Conservation (phyloP, 768 basidiomycete species). For the Suillus weaverae region DNA sequence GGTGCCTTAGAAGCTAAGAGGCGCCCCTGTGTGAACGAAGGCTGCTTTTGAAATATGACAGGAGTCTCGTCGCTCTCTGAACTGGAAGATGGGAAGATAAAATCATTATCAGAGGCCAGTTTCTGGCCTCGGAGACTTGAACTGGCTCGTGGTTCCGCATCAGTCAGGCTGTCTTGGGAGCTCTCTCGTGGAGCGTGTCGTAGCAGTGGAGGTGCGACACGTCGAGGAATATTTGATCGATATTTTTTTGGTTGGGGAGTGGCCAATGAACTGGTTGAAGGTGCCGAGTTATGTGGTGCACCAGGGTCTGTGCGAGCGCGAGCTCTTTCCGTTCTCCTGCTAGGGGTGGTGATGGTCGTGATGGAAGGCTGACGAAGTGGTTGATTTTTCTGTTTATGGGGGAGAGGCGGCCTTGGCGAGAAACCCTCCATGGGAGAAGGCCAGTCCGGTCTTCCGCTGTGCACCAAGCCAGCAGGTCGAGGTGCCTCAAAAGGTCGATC, state of each 20-base stretch:
- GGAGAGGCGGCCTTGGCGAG: neutral
- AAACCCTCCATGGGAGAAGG: neutral
- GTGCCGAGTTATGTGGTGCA: slow-evolving; percentile 11
- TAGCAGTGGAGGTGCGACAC: slow-evolving; percentile 17
- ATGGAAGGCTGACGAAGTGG: slow-evolving; percentile 5
- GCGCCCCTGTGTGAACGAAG: slow-evolving; percentile 19
- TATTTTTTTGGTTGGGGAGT: slow-evolving; percentile 9
- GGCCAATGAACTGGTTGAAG: slow-evolving; percentile 10
- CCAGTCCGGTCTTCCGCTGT: neutral
- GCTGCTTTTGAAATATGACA: slow-evolving; percentile 17
- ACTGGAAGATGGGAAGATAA: slow-evolving; percentile 41
- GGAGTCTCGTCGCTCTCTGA: slow-evolving; percentile 38
- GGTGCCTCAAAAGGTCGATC: neutral
- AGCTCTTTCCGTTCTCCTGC: slow-evolving; percentile 19
- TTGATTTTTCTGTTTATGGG: slow-evolving; percentile 1
- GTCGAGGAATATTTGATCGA: slow-evolving; percentile 28
- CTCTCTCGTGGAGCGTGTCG: slow-evolving; percentile 12
- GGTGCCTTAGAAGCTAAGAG: slow-evolving; percentile 23
- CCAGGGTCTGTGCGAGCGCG: slow-evolving; percentile 34
- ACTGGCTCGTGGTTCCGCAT: slow-evolving; percentile 27
- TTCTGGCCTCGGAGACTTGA: slow-evolving; percentile 33
- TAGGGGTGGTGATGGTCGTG: neutral
- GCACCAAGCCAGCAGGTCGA: neutral
- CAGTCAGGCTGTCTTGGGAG: neutral
- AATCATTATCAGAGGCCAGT: slow-evolving; percentile 46